Evolutionary conservation across 129 eudicot species (phyloP).

Genomic region (Helianthus annuus): DNA sequence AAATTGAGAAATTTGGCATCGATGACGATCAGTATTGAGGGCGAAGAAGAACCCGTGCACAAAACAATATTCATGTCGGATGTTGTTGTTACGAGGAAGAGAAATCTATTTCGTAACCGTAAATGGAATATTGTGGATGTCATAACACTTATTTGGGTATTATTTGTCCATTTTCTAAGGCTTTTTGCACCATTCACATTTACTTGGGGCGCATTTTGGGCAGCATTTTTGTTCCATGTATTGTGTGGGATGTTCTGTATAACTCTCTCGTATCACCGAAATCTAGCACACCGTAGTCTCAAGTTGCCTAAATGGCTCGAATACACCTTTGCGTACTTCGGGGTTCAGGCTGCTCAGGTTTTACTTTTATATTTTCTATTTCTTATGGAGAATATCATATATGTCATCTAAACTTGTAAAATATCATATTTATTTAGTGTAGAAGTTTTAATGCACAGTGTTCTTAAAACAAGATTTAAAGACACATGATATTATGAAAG

Average conservation of each 20-base stretch:
- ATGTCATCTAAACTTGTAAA: too few species aligned
- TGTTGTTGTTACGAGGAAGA: constrained; percentile 60
- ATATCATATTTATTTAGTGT: too few species aligned
- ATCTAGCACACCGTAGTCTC: constrained; percentile 75
- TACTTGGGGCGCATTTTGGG: constrained; percentile 78
- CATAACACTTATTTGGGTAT: constrained; percentile 40
- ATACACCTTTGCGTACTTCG: constrained; percentile 73
- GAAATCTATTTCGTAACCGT: constrained; percentile 45
- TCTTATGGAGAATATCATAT: neutral
- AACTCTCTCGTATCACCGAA: constrained; percentile 69
- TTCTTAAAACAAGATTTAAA: too few species aligned
- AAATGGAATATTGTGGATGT: constrained; percentile 59
- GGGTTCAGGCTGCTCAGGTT: constrained; percentile 80
- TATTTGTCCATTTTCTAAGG: constrained; percentile 54
- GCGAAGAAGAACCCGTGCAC: neutral
- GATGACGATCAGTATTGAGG: neutral
- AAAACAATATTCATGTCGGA: constrained; percentile 56
- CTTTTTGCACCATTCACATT: constrained; percentile 68
- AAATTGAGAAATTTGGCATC: constrained; percentile 3
- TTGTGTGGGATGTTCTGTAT: constrained; percentile 63
- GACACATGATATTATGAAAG: too few species aligned
- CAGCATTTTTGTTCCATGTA: constrained; percentile 50
- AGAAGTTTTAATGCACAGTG: too few species aligned
- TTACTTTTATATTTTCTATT: neutral
- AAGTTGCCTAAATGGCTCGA: constrained; percentile 91